Base-by-base conservation (phyloP, 2,329 filamentous ascomycete genomes). In the Fusarium brevicatenulatum region DNA sequence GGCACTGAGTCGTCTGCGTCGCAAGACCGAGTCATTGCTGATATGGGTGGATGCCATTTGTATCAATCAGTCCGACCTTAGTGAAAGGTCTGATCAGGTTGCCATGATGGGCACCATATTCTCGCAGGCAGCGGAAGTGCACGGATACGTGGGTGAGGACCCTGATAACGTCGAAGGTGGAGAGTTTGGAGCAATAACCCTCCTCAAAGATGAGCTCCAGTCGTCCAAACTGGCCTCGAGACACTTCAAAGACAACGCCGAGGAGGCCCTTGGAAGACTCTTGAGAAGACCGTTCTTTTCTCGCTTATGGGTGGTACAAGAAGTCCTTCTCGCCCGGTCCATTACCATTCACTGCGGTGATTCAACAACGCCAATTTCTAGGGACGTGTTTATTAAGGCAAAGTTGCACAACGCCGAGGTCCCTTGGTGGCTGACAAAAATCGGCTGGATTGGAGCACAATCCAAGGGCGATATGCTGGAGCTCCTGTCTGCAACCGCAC, bases 31-130 rank as follows among this genome's bases (percentile, higher is more conserved):
- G 23, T 43, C 42, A 3, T 36, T 71, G 3, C 61, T 57, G 7
- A 19, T 72, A 32, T 72, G 69, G 69, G 64, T 71, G 4, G 69
- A 72, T 34, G 59, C 69, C 4, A 63, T 72, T 12, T 72, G 69
- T 12, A 72, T 72, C 21, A 59, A 72, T 23, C 69, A 72, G 18
- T 47, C 57, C 12, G 57, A 67, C 19, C 54, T 59, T 16, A 13
- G 47, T n/a, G 69, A 71, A 25, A 63, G 69, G 18, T 72, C 69
- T 4, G 53, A 68, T 10, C 69, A 72, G 15, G 69, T 72, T 16
- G 56, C 50, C 3, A 58, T 71, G 53, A 72, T 72, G 69, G 39
- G 59, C 8, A 44, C 32, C 1, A 56, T 72, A n/a, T 72, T 71
- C 46, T 71, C 63, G 2, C 55, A 52, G 23, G 69, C 69, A 21